phyloP scores from a whole-genome alignment of 106 monocot species.

The Dendrobium catenatum region DNA sequence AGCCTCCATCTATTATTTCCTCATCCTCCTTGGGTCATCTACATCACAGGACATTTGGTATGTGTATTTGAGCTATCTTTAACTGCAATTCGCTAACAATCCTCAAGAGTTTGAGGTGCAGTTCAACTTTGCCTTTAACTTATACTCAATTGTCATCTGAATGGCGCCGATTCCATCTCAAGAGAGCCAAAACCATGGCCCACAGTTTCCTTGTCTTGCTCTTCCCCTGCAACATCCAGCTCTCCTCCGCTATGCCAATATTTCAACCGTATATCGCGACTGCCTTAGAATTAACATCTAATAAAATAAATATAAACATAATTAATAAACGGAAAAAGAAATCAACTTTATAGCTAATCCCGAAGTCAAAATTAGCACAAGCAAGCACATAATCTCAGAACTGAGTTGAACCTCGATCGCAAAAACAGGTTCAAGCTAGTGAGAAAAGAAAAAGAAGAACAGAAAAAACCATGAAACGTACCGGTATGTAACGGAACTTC shows the following conservation, averaged over 20 bases:
- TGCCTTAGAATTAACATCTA: not conserved
- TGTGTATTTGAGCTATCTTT: not conserved
- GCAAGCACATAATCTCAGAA: too few species aligned
- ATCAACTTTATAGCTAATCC: too few species aligned
- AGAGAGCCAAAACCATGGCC: not conserved
- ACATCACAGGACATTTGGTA: not conserved
- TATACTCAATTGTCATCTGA: not conserved
- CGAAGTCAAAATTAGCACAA: too few species aligned
- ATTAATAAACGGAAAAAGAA: too few species aligned
- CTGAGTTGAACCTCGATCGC: too few species aligned
- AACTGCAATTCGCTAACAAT: not conserved
- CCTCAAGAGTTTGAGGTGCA: not conserved
- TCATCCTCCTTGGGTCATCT: not conserved
- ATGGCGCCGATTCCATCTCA: not conserved
- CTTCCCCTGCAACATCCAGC: not conserved
- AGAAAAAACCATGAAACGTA: constrained; percentile 5
- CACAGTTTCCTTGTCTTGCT: not conserved
- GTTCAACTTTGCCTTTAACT: not conserved
- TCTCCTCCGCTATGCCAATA: not conserved
- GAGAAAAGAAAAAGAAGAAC: not conserved
- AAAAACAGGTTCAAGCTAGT: not conserved
- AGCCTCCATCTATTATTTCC: not conserved
- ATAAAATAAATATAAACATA: too few species aligned
- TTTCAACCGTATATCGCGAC: not conserved
- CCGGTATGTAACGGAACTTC: constrained; percentile 81